A percentile compares a stretch with the other conserved stretches of the same genome.
These are phyloP conservation scores for Colletotrichum falcatum DNA, from an alignment of 2,329 filamentous ascomycete genomes.

Conservation along the genomic window DNA sequence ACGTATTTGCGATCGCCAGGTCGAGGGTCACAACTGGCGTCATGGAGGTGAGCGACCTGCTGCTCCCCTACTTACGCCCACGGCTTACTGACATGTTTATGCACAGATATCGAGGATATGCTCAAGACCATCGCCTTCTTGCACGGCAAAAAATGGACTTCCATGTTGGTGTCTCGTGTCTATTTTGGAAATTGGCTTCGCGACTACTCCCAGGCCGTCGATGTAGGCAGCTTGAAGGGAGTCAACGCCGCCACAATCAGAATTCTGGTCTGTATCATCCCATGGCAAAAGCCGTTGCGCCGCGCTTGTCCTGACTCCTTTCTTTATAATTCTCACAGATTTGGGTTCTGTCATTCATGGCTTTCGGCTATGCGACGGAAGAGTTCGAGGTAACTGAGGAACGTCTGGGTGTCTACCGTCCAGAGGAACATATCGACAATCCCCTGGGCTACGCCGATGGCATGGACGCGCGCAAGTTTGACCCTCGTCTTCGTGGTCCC, in stretches of 20 bases:
- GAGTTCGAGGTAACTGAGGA: constrained; percentile 89
- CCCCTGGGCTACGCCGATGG: constrained; percentile 90
- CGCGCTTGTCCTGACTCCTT: constrained; percentile 24
- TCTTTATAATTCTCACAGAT: constrained; percentile 55
- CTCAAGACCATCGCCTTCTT: constrained; percentile 82
- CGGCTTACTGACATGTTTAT: constrained; percentile 16
- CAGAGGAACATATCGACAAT: constrained; percentile 81
- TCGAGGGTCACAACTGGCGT: constrained; percentile 77
- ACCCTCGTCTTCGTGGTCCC: constrained; percentile 83
- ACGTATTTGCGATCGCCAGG: constrained; percentile 54
- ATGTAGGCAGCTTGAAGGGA: constrained; percentile 82
- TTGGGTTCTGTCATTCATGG: constrained; percentile 85
- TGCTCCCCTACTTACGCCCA: not conserved
- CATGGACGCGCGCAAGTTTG: constrained; percentile 84
- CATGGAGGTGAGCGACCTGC: constrained; percentile 66
- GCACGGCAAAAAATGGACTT: constrained; percentile 86
- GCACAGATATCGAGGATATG: constrained; percentile 81
- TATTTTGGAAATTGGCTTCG: constrained; percentile 92
- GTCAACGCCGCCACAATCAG: constrained; percentile 83
- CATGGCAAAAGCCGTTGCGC: not conserved
- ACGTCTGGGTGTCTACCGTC: constrained; percentile 82
- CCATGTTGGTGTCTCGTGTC: constrained; percentile 79
- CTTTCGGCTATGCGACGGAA: constrained; percentile 86
- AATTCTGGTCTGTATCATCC: constrained; percentile 65
- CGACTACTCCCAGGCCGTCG: constrained; percentile 87